Conservation (phyloP, 2,329 filamentous ascomycete genomes). For the Epichloe gansuensis region DNA sequence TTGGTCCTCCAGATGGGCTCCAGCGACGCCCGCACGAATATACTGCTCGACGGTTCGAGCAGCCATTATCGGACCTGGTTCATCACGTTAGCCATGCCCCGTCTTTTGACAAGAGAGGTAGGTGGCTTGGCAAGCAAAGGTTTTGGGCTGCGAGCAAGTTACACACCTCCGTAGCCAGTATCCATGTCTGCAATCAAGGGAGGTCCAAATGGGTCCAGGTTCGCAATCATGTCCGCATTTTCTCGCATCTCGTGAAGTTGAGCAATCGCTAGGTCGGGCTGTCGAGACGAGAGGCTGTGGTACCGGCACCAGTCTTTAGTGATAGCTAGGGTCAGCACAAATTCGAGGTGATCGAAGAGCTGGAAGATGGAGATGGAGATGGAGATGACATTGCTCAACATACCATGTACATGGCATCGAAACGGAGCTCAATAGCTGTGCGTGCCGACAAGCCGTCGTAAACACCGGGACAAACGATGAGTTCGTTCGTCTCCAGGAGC, state of each 20-base stretch:
- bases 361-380: not conserved
- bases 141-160: no score
- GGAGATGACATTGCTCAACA: conserved; percentile 5
- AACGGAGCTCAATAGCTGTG: conserved; percentile 48
- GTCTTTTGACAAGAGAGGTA: not conserved
- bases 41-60: conserved; percentile 40
- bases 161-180: conserved; percentile 41
- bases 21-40: conserved; percentile 43
- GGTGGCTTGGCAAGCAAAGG: not conserved
- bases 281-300: conserved; percentile 46
- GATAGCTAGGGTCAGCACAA: not conserved
- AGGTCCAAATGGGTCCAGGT: conserved; percentile 38
- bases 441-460: conserved; percentile 57
- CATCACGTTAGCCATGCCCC: not conserved
- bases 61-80: conserved; percentile 35
- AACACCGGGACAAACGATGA: conserved; percentile 51
- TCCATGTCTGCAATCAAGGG: conserved; percentile 52
- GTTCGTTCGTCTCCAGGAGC: conserved; percentile 26
- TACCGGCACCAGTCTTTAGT: conserved; percentile 49
- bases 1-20: conserved; percentile 51
- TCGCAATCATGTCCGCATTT: conserved; percentile 53
- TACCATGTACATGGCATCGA: conserved; percentile 57
- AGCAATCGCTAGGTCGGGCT: conserved; percentile 51
- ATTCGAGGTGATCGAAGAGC: no score
- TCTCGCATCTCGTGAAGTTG: conserved; percentile 50